Conservation (phyloP, 331 rosid species). For the Telfairia occidentalis region DNA sequence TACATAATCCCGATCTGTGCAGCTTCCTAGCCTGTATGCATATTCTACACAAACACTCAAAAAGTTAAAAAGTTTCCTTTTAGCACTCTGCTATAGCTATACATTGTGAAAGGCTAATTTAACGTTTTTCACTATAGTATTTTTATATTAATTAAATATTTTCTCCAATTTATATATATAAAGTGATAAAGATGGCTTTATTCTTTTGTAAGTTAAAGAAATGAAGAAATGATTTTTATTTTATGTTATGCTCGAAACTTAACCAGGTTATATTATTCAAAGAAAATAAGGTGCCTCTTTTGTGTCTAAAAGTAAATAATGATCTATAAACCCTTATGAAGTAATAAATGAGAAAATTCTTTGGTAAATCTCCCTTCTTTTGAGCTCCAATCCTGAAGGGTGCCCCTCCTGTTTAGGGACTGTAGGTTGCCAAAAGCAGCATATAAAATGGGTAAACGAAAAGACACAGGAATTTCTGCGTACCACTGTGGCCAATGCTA, state of each 20-base stretch:
- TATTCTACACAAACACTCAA: not conserved
- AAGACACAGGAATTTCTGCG: not conserved
- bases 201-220: not conserved
- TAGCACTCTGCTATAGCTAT: not conserved
- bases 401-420: not conserved
- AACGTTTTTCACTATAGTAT: not conserved
- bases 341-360: not conserved
- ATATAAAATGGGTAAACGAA: not conserved
- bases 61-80: not conserved
- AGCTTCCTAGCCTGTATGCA: conserved; percentile 9
- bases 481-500: not conserved
- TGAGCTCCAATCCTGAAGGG: not conserved
- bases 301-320: not conserved
- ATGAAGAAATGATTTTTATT: not conserved
- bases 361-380: not conserved
- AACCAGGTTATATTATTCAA: not conserved
- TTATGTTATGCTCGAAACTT: not conserved
- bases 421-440: not conserved
- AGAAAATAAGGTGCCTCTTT: not conserved
- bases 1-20: not conserved
- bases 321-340: not conserved
- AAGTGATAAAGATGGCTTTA: not conserved
- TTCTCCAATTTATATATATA: too few relatives aligned
- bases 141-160: not conserved
- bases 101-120: not conserved